phyloP scores from a whole-genome alignment of 2,329 filamentous ascomycete genomes.

The Epichloe coenophiala region DNA sequence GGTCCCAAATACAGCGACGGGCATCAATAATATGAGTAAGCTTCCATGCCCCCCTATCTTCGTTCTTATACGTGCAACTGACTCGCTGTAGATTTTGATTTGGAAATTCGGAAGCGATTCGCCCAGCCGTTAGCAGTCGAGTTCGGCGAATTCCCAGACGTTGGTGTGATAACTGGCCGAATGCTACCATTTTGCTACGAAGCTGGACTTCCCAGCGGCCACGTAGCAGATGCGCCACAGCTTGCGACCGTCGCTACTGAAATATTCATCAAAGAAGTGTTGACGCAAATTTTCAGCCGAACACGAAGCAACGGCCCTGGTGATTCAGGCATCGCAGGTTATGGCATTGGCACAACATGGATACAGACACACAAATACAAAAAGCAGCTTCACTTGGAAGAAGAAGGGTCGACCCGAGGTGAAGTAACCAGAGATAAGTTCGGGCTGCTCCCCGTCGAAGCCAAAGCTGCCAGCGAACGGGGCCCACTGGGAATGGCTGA shows the following conservation, averaged over 20 bases:
- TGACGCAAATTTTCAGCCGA: conserved; percentile 49
- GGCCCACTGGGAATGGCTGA: conserved; percentile 66
- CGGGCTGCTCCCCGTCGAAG: conserved; percentile 69
- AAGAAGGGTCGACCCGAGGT: conserved; percentile 56
- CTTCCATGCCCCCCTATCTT: conserved; percentile 3
- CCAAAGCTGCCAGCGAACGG: conserved; percentile 61
- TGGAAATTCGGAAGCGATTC: conserved; percentile 55
- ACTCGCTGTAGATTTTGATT: conserved; percentile 40
- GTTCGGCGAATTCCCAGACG: conserved; percentile 56
- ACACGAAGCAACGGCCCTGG: conserved; percentile 53
- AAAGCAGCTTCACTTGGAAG: conserved; percentile 61
- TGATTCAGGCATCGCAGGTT: conserved; percentile 45
- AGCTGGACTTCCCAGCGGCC: conserved; percentile 45
- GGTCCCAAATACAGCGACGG: conserved; percentile 52
- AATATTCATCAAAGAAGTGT: conserved; percentile 52
- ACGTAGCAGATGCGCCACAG: conserved; percentile 45
- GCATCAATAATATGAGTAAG: conserved; percentile 70
- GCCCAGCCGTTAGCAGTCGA: conserved; percentile 51
- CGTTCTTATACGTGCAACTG: conserved; percentile 5
- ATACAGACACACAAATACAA: conserved; percentile 72
- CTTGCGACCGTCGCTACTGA: conserved; percentile 54
- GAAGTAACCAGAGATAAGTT: conserved; percentile 61
- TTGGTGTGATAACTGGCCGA: conserved; percentile 45
- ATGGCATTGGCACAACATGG: conserved; percentile 53
- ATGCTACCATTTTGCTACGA: conserved; percentile 60